Evolutionary conservation across 2,329 filamentous ascomycete species (phyloP), one percentile per base, ranked within the genome.

Genomic region (Apiospora rasikravindrae): DNA sequence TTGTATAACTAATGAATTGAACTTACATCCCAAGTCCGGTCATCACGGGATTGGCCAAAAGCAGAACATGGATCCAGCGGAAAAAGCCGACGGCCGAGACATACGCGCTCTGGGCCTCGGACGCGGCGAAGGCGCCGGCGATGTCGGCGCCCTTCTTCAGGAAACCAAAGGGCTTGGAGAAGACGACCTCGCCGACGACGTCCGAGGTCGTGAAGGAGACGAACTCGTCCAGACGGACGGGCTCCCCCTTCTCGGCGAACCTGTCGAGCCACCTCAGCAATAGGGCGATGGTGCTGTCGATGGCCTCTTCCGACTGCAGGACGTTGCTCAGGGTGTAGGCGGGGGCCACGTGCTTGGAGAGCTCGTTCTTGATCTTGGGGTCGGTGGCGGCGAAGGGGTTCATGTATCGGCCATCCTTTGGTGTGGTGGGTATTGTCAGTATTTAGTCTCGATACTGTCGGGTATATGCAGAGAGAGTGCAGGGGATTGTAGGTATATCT

Each of bases 341-440:
- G 2, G 77, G 61, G 24, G 80, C 77, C 14, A 83, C 67, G 71
- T 83, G 81, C 37, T 77, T 79, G 4, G 78, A 75, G 70, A 78
- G 78, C 57, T 77, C 75, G 29, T 80, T 79, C 51, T 84, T 81
- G 7, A 75, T 74, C 29, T 79, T 80, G 6, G 80, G 80, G 72
- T 83, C 66, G 13, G 66, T 68, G 16, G 66, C 66, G 8, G 66
- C 66, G 66, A 68, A 68, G 44, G 66, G 26, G 66, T 68, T 68
- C 13, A 47, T 33, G 66, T 29, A 68, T 8, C 66, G 40, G 1
- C 66, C 40, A 10, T 68, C 66, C 66, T 67, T 33, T n/a, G n/a
- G 42, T n/a, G 26, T 61, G 29, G 19, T 2, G 11, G 40, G 22
- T n/a, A 26, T 61, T 13, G 66, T 67, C 14, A 67, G 57, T 40